Conservation (phyloP, 768 basidiomycete genomes). For the Phylloporus sp. region DNA sequence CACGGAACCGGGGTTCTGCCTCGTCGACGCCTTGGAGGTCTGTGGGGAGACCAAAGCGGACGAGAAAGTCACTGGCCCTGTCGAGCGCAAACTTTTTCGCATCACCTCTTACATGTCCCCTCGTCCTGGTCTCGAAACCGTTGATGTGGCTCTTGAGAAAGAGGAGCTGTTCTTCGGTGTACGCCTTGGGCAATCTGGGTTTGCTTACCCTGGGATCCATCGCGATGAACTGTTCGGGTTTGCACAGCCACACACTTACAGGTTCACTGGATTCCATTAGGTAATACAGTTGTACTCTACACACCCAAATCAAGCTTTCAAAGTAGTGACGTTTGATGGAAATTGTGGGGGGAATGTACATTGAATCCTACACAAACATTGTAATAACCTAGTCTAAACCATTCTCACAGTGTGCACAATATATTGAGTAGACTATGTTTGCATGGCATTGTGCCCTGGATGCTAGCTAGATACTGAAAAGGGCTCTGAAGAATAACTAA, state of each 20-base stretch:
- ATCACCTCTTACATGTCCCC: constrained; percentile 60
- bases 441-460: no score
- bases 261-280: constrained; percentile 19
- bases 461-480: no score
- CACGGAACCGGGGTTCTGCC: constrained; percentile 56
- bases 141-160: constrained; percentile 50
- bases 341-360: no score
- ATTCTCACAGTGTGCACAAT: no score
- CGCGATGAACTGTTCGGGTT: constrained; percentile 11
- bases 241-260: constrained; percentile 24
- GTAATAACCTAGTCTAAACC: no score
- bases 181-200: constrained; percentile 61
- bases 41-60: constrained; percentile 52
- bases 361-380: no score
- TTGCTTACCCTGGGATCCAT: constrained; percentile 62
- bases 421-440: no score
- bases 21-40: constrained; percentile 55
- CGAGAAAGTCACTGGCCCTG: constrained; percentile 57
- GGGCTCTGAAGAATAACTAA: no score
- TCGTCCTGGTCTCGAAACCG: constrained; percentile 58
- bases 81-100: constrained; percentile 68
- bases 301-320: not conserved
- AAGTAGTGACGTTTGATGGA: no score
- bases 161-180: constrained; percentile 58
- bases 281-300: not conserved